Evolutionary conservation across 2,329 filamentous ascomycete genomes (phyloP), one percentile per base, ranked within the genome.

Genomic region (Microsporum ferrugineum): DNA sequence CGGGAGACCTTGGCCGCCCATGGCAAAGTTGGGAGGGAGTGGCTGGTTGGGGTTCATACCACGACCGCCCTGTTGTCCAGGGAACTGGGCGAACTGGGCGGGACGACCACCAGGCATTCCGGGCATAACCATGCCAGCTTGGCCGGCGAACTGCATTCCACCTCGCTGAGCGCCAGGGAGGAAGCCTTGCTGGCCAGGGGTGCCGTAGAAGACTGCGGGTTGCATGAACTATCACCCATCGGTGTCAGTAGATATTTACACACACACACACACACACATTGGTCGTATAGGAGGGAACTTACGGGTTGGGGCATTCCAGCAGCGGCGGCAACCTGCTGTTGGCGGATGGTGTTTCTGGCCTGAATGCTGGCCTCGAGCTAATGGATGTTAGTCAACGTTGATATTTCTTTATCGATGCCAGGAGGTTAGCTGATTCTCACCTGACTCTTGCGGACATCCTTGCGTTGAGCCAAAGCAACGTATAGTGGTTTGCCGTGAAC

Each of bases 381-480:
- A 23, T 27, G 10, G 23, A 47, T 47, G 10, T 47, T 47, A 47
- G 43, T 47, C 17, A 23, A 47, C 5, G 10, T 43, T 47, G 43
- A 47, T 4, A 8, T 47, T 8, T 47, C 10, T 4, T 3, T 27
- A 62, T 38, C 23, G 33, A 51, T 39, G 8, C 5, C 5, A 6
- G 10, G 36, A 39, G 34, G 34, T 23, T 23, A 57, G 63, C 4
- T 12, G 47, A 23, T 5, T 3, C 69, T 60, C 68, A 75, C 72
- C 73, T 97, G 94, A 81, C 86, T 96, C 85, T 96, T 96, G 78
- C 94, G 91, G 71, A 99, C 92, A 78, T 99, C 94, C 86, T 99
- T 99, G 79, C 94, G 92, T 83, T 99, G 94, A 66, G 94, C 94
- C 67, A 99, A 85, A 70, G 94, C 94, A 71, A 99, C 94, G 74